These are phyloP conservation scores for Talaromyces sp. DNA, from an alignment of 2,329 filamentous ascomycete species.

Conservation along the genomic window DNA sequence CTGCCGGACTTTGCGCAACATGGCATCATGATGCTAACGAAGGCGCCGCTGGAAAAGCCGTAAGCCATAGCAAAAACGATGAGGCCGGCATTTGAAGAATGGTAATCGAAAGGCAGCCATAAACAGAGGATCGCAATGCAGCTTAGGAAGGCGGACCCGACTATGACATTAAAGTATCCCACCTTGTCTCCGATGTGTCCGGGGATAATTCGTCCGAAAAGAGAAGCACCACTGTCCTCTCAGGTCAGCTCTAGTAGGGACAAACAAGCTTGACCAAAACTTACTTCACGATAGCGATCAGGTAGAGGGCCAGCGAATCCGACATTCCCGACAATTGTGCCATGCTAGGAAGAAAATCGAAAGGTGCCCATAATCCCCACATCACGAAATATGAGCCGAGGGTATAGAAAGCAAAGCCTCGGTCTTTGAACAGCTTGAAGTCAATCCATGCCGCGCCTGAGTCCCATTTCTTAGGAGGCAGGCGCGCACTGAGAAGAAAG, in stretches of 20 bases:
- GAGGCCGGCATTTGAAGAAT: slow-evolving; percentile 24
- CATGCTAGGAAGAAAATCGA: slow-evolving; percentile 22
- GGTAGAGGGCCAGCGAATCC: slow-evolving; percentile 19
- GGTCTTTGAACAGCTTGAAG: slow-evolving; percentile 22
- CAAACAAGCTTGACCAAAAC: background rate
- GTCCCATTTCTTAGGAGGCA: slow-evolving; percentile 28
- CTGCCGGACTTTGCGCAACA: slow-evolving; percentile 26
- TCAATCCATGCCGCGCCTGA: slow-evolving; percentile 24
- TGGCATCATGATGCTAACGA: slow-evolving; percentile 27
- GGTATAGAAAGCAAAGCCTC: slow-evolving; percentile 22
- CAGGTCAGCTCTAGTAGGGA: background rate
- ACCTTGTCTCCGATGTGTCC: slow-evolving; percentile 23
- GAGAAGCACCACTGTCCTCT: slow-evolving; percentile 21
- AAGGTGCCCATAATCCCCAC: slow-evolving; percentile 24
- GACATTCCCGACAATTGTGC: slow-evolving; percentile 18
- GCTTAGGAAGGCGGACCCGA: slow-evolving; percentile 13
- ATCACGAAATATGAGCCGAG: slow-evolving; percentile 24
- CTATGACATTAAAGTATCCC: slow-evolving; percentile 26
- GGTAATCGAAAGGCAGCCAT: slow-evolving; percentile 28
- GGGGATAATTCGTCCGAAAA: slow-evolving; percentile 25
- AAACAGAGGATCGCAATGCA: slow-evolving; percentile 21
- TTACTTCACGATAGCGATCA: slow-evolving; percentile 26
- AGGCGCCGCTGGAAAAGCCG: slow-evolving; percentile 26
- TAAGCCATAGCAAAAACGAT: slow-evolving; percentile 26
- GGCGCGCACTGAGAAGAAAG: slow-evolving; percentile 21